These are phyloP conservation scores for Apiospora kogelbergensis DNA, from an alignment of 2,329 filamentous ascomycete genomes.

Conservation along the genomic window DNA sequence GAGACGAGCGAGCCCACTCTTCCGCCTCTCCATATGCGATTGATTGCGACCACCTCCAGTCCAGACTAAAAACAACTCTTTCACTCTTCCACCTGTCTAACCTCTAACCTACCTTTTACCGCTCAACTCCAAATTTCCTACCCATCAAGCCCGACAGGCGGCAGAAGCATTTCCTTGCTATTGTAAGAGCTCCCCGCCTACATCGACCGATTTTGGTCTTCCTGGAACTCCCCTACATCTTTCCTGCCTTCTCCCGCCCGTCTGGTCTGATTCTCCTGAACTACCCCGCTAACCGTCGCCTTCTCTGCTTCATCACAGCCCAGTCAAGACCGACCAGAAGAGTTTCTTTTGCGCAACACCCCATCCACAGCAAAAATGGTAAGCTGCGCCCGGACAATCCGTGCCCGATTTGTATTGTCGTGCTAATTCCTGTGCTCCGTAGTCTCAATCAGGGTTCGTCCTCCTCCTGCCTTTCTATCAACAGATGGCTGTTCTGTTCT, in stretches of 20 bases:
- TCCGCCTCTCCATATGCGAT: conserved; percentile 7
- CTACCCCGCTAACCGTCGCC: conserved; percentile 12
- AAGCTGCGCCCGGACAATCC: background rate
- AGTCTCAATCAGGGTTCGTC: conserved; percentile 71
- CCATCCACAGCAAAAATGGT: conserved; percentile 8
- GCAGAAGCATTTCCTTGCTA: conserved; percentile 7
- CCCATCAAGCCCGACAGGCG: conserved; percentile 6
- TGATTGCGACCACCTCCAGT: conserved; percentile 9
- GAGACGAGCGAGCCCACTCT: conserved; percentile 1
- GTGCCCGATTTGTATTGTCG: background rate
- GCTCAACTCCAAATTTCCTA: conserved; percentile 7
- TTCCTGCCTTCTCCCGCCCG: conserved; percentile 19
- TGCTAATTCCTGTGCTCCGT: conserved; percentile 11
- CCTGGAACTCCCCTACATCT: background rate
- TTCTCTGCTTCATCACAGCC: conserved; percentile 9
- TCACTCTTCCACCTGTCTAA: conserved; percentile 1
- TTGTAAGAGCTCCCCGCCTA: background rate
- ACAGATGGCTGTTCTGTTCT: background rate
- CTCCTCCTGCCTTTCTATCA: background rate
- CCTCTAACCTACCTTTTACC: conserved; percentile 9
- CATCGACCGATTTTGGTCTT: background rate
- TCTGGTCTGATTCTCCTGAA: background rate
- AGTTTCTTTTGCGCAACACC: conserved; percentile 2
- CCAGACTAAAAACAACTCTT: conserved; percentile 11
- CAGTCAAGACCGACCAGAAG: background rate